Percentiles rank a stretch among this genome's conserved stretches.
phyloP scores from a whole-genome alignment of 140 eudicot species.

The Erigeron philadelphicus region DNA sequence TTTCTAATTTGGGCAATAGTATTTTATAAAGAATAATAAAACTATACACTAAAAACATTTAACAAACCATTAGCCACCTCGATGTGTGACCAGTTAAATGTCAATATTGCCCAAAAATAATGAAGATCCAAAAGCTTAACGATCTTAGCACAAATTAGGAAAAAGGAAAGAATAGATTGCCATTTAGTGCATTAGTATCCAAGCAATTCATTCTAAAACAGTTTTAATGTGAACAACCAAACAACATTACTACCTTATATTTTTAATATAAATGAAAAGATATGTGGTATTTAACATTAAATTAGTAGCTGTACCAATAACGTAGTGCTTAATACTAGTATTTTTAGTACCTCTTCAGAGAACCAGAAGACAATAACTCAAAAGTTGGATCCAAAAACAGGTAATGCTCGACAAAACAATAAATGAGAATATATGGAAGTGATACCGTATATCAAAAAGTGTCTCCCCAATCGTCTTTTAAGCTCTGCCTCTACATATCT shows the following conservation, averaged over 20 bases:
- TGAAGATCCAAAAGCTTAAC: not conserved
- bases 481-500: conserved; percentile 77
- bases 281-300: too few relatives aligned
- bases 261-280: not conserved
- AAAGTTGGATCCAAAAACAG: not conserved
- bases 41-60: not conserved
- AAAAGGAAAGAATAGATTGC: not conserved
- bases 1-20: not conserved
- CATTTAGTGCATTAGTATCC: not conserved
- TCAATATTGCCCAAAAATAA: not conserved
- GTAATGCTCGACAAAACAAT: not conserved
- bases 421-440: conserved; percentile 7
- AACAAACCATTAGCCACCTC: not conserved
- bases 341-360: not conserved
- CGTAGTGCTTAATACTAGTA: not conserved
- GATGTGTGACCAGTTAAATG: not conserved
- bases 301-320: not conserved
- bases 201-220: not conserved
- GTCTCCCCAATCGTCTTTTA: conserved; percentile 79
- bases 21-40: not conserved
- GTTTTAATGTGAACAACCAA: not conserved
- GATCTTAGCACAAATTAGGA: not conserved
- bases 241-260: not conserved
- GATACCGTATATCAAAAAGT: conserved; percentile 73
- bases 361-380: not conserved